Conservation (phyloP, 768 basidiomycete species). For the Boletus eberwhitei region DNA sequence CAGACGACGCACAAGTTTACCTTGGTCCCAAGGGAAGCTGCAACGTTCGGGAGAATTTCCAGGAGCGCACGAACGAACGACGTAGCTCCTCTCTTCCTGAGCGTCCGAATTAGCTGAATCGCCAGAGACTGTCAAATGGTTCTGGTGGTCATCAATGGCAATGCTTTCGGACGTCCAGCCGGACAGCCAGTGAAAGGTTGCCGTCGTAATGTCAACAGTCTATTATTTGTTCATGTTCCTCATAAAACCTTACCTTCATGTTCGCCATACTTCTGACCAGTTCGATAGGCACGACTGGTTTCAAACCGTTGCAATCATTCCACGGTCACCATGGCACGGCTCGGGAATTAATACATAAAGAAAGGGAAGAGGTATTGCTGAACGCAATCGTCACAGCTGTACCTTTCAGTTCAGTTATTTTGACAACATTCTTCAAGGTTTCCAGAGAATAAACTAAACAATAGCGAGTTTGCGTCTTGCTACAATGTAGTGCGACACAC, state of each 20-base stretch:
- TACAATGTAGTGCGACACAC: neutral
- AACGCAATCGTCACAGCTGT: neutral
- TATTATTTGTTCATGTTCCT: too few relatives aligned
- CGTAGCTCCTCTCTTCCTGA: slow-evolving; percentile 36
- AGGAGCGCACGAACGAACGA: slow-evolving; percentile 44
- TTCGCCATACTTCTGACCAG: too few relatives aligned
- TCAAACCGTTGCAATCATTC: neutral
- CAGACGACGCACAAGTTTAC: slow-evolving; percentile 23
- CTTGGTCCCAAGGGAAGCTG: slow-evolving; percentile 46
- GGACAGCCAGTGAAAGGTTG: slow-evolving; percentile 54
- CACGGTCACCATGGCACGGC: neutral
- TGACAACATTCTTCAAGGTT: neutral
- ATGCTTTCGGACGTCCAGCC: slow-evolving; percentile 44
- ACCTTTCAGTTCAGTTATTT: neutral
- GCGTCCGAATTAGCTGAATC: slow-evolving; percentile 34
- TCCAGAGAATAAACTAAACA: neutral
- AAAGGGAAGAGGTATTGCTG: neutral
- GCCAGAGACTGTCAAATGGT: slow-evolving; percentile 46
- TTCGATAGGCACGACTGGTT: too few relatives aligned
- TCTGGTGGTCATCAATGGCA: slow-evolving; percentile 38
- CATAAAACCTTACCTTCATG: neutral
- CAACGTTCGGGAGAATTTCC: slow-evolving; percentile 45
- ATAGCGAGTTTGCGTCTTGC: neutral
- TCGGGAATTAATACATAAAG: neutral
- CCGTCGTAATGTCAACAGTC: too few relatives aligned